Evolutionary conservation across 805 yeast genomes (phyloP).

Genomic region (Limtongozyma cylindracea): DNA sequence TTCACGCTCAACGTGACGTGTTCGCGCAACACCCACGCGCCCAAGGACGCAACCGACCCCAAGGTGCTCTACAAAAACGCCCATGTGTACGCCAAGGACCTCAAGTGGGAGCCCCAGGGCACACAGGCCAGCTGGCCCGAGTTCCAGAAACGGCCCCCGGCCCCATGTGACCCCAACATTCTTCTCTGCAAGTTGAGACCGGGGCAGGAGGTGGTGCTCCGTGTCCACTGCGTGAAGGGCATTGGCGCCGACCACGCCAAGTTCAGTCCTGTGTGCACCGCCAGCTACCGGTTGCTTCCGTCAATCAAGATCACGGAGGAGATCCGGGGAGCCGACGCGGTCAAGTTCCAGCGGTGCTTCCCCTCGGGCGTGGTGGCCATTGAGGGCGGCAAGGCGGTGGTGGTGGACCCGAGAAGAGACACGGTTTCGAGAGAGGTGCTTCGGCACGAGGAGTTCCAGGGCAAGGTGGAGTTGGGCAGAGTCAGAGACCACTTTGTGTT

Average conservation of each 20-base stretch:
- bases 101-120: conserved; percentile 83
- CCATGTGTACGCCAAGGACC: conserved; percentile 70
- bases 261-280: conserved; percentile 92
- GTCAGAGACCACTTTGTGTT: conserved; percentile 81
- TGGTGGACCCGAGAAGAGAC: conserved; percentile 78
- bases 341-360: conserved; percentile 69
- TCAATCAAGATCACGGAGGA: conserved; percentile 54
- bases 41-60: conserved; percentile 57
- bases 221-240: conserved; percentile 82
- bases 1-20: conserved; percentile 63
- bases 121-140: conserved; percentile 62
- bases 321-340: conserved; percentile 54
- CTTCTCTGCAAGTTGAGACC: conserved; percentile 84
- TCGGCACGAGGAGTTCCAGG: conserved; percentile 77
- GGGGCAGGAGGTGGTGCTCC: conserved; percentile 81
- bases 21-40: conserved; percentile 66
- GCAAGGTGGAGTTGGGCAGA: conserved; percentile 79
- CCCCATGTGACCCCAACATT: conserved; percentile 71
- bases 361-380: conserved; percentile 82
- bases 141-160: conserved; percentile 41
- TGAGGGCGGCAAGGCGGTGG: conserved; percentile 46
- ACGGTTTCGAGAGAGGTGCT: conserved; percentile 93
- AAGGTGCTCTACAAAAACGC: conserved; percentile 64
- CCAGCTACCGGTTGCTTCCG: conserved; percentile 85
- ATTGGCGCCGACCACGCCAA: conserved; percentile 92